A percentile compares a stretch with the other conserved stretches of the same genome.
These are phyloP conservation scores for Talaromyces proteolyticus DNA, from an alignment of 495 filamentous ascomycete species.

Conservation along the genomic window DNA sequence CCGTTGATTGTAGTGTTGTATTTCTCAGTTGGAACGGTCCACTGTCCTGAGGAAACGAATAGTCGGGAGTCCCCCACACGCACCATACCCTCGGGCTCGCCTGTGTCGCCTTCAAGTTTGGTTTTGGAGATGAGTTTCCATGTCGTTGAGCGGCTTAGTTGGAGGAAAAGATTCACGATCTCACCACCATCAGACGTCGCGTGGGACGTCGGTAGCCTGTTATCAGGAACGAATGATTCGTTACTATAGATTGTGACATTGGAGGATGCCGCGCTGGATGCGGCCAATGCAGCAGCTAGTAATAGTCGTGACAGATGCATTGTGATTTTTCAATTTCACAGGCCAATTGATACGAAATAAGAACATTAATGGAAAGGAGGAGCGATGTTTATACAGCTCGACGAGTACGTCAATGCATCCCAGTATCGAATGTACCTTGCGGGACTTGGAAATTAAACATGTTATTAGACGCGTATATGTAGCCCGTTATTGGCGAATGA, in stretches of 20 bases:
- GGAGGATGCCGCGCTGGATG: not conserved
- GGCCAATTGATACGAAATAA: too few relatives aligned
- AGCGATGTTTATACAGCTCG: not conserved
- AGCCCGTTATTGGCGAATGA: too few relatives aligned
- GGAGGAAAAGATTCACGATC: constrained; percentile 22
- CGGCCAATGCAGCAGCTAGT: constrained; percentile 2
- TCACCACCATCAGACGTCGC: constrained; percentile 16
- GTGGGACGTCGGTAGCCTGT: constrained; percentile 19
- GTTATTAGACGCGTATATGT: too few relatives aligned
- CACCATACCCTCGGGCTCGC: constrained; percentile 29
- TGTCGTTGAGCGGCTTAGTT: constrained; percentile 18
- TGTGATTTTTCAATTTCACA: not conserved
- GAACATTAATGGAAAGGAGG: too few relatives aligned
- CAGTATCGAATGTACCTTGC: not conserved
- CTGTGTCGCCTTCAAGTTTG: constrained; percentile 28
- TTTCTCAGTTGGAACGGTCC: constrained; percentile 16
- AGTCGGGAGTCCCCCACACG: constrained; percentile 23
- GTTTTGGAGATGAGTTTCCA: constrained; percentile 26
- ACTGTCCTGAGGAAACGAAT: constrained; percentile 24
- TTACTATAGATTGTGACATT: constrained; percentile 11
- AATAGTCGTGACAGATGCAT: not conserved
- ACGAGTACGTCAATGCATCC: too few relatives aligned
- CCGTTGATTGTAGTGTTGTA: constrained; percentile 22
- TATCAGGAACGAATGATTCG: constrained; percentile 9
- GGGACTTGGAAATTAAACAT: too few relatives aligned